Base-by-base conservation (phyloP, 2,329 filamentous ascomycete genomes). In the Fusarium albidum region DNA sequence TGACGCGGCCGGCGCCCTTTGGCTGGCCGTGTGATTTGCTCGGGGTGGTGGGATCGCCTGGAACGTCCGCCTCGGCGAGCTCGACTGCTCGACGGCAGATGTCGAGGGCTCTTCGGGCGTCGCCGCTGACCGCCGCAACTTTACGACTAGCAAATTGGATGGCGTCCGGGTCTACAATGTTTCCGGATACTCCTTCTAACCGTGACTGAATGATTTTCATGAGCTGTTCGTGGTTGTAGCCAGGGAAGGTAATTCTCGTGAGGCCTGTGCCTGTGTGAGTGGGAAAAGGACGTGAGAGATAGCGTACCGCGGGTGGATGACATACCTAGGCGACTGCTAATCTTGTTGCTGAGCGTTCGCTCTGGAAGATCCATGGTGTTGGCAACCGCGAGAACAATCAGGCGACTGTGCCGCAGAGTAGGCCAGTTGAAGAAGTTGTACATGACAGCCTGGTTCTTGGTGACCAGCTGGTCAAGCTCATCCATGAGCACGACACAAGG, bases 341-440 rank as follows among this genome's bases (percentile, higher is more conserved):
- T 99, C 74, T 99, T 99, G 78, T 99, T 99, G 75, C 92, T 96
- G 31, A 99, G 80, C 1, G 95, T 99, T 69, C 95, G 83, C 74
- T 99, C 95, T 0, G 95, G 95, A 52, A 99, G 77, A 75, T 99
- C 95, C 95, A 99, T 99, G 18, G 95, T 99, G 73, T 99, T 99
- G 45, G 95, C 96, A 14, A 99, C 95, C 10, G 96, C 96, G 7
- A 99, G 85, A 7, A 99, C 96, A 71, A 99, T 97, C 37, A 99
- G 81, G 41, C 93, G 86, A 47, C 92, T 96, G 73, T 99, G 93
- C 42, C 91, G 85, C 47, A 98, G 80, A 10, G 91, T 90, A 5
- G 95, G 95, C 95, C 95, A 99, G 70, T 99, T 99, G 83, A 99
- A 99, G 74, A 99, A 99, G 74, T 99, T 99, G 78, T 99, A 99